Evolutionary conservation across 75 land plant genomes (phyloP), one percentile per base, ranked within the genome.

Genomic region (Adiantum capillusveneris): DNA sequence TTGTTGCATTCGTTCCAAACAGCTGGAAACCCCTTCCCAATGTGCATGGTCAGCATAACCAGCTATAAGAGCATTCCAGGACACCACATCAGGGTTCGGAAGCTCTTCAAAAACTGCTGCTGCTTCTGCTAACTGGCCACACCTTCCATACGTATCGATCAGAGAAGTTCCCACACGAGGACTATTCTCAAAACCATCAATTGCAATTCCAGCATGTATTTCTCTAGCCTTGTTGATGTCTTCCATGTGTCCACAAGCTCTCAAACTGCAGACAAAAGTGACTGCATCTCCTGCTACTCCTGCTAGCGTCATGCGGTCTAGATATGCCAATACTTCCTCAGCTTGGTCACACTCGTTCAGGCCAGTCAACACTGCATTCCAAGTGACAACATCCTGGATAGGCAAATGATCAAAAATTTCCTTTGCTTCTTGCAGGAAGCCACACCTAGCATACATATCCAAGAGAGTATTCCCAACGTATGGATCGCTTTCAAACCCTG

Each of bases 361-460:
- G 6, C 82, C 89, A 29, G 85, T 52, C n/a, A 82, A 60, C 62
- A 85, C 73, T 36, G 71, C 57, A 53, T 85, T 82, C 89, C 89
- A 85, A 6, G 79, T 75, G 6, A 79, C 50, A 34, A 67, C 39
- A 65, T 53, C 68, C 39, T 65, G 63, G 19, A 6, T 19, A 3
- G 54, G 45, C 7, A 45, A 43, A 20, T 57, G 51, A 25, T 57
- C 42, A 64, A 85, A 85, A 55, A 85, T n/a, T 9, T 49, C 43
- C 29, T 52, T 42, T 16, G 85, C 89, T 29, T 51, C 59, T 14
- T 18, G 48, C 25, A 76, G 57, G 43, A 65, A 62, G 11, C 58
- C 45, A 19, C 89, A 81, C 21, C 75, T 72, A 0, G 77, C 61
- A 57, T 85, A 85, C 85, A 81, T 79, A 11, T 78, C 79, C 19